phyloP scores from a whole-genome alignment of 1,284 basidiomycete species.

The Meripilus lineatus region DNA sequence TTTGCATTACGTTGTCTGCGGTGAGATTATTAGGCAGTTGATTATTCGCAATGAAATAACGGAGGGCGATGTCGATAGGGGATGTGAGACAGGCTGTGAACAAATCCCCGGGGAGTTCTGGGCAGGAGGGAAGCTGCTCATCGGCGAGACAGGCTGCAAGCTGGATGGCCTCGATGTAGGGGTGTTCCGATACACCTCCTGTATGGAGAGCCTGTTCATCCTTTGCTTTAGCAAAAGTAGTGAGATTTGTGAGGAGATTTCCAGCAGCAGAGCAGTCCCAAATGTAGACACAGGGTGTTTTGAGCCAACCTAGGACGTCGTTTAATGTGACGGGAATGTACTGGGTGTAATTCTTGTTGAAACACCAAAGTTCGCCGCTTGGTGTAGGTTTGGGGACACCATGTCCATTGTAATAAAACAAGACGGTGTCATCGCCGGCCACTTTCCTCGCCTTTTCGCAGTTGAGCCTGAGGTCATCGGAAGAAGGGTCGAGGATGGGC shows the following conservation, averaged over 20 bases:
- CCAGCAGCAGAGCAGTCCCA: constrained; percentile 99
- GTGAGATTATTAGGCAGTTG: constrained; percentile 75
- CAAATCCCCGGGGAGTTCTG: constrained; percentile 94
- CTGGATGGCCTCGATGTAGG: constrained; percentile 90
- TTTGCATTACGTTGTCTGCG: constrained; percentile 90
- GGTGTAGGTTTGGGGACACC: constrained; percentile 96
- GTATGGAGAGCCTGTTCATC: constrained; percentile 71
- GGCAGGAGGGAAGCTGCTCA: constrained; percentile 92
- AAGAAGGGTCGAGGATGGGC: constrained; percentile 89
- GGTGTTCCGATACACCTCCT: constrained; percentile 59
- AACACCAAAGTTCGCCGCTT: constrained; percentile 98
- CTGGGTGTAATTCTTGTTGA: constrained; percentile 97
- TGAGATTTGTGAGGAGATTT: constrained; percentile 90
- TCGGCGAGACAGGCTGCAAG: constrained; percentile 92
- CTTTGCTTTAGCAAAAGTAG: constrained; percentile 79
- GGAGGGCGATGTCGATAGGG: constrained; percentile 95
- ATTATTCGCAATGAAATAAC: constrained; percentile 92
- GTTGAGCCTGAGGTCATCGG: constrained; percentile 91
- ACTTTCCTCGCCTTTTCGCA: constrained; percentile 83
- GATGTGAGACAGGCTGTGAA: constrained; percentile 98
- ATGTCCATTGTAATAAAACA: constrained; percentile 99
- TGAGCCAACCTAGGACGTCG: constrained; percentile 90
- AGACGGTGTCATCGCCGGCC: constrained; percentile 90
- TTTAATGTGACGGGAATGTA: constrained; percentile 96
- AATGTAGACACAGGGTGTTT: constrained; percentile 94